Evolutionary conservation across 2,329 filamentous ascomycete species (phyloP).

Genomic region (Fusarium kyushuense): DNA sequence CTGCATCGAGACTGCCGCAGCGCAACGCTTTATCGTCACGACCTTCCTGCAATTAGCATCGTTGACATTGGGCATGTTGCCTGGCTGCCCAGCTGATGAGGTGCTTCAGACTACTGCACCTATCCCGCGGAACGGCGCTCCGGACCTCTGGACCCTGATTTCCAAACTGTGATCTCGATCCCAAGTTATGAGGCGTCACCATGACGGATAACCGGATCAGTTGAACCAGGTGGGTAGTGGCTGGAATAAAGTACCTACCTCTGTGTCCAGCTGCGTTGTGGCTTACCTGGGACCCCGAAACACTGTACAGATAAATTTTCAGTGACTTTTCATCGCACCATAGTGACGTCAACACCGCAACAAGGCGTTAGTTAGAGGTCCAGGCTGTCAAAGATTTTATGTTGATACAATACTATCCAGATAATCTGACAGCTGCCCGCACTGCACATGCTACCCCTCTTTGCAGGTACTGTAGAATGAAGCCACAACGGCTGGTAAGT

Average conservation of each 20-base stretch:
- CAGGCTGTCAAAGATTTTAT: conserved; percentile 17
- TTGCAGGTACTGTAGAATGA: background rate
- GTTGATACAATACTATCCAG: conserved; percentile 5
- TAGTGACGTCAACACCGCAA: conserved; percentile 47
- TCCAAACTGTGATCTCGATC: conserved; percentile 51
- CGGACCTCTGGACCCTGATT: conserved; percentile 49
- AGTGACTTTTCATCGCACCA: conserved; percentile 37
- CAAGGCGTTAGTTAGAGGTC: conserved; percentile 27
- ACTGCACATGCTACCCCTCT: background rate
- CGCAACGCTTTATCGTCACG: conserved; percentile 1
- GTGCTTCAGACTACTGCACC: conserved; percentile 19
- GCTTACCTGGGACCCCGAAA: conserved; percentile 35
- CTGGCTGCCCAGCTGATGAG: conserved; percentile 12
- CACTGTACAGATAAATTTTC: conserved; percentile 19
- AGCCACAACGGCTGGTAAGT: conserved; percentile 11
- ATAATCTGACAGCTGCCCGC: conserved; percentile 13
- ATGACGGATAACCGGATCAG: conserved; percentile 43
- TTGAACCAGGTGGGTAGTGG: conserved; percentile 16
- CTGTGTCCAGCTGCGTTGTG: background rate
- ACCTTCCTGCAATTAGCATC: background rate
- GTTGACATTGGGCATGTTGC: background rate
- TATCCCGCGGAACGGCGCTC: conserved; percentile 35
- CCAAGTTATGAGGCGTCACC: conserved; percentile 39
- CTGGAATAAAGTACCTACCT: conserved; percentile 4
- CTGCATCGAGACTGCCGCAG: conserved; percentile 27